phyloP scores from a whole-genome alignment of 345 rosid genomes.

The Mercurialis annua region DNA sequence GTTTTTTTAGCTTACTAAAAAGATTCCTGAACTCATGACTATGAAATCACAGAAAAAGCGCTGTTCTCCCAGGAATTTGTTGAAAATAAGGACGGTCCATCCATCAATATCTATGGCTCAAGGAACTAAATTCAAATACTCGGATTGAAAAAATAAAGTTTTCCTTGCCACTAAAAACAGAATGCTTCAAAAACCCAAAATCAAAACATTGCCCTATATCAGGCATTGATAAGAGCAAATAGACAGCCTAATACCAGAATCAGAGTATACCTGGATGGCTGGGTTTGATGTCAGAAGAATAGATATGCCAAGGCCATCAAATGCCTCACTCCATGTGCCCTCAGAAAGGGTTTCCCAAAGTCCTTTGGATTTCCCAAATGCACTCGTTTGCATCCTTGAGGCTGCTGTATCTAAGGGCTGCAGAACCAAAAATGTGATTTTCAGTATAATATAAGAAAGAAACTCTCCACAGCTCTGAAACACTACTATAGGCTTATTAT shows the following conservation, averaged over 20 bases:
- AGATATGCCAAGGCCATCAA: conserved; percentile 30
- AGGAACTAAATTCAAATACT: background rate
- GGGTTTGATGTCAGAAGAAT: conserved; percentile 30
- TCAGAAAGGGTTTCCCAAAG: conserved; percentile 29
- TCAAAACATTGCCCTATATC: background rate
- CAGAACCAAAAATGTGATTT: background rate
- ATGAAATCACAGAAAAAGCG: background rate
- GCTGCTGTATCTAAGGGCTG: conserved; percentile 33
- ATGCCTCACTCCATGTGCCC: conserved; percentile 23
- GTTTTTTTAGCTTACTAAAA: background rate
- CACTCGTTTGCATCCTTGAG: conserved; percentile 30
- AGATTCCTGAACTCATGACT: background rate
- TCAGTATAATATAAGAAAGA: background rate
- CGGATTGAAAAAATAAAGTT: background rate
- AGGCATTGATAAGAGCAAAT: no score
- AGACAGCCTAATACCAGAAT: background rate
- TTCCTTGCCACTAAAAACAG: background rate
- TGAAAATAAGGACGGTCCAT: background rate
- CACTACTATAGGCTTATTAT: background rate
- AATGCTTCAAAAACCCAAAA: background rate
- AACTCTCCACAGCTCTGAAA: no score
- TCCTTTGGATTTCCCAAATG: conserved; percentile 24
- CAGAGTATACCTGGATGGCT: conserved; percentile 25
- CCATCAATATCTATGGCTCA: background rate
- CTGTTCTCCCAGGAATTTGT: background rate